Conservation (phyloP, 1,284 basidiomycete genomes). For the Leccinum fallax region DNA sequence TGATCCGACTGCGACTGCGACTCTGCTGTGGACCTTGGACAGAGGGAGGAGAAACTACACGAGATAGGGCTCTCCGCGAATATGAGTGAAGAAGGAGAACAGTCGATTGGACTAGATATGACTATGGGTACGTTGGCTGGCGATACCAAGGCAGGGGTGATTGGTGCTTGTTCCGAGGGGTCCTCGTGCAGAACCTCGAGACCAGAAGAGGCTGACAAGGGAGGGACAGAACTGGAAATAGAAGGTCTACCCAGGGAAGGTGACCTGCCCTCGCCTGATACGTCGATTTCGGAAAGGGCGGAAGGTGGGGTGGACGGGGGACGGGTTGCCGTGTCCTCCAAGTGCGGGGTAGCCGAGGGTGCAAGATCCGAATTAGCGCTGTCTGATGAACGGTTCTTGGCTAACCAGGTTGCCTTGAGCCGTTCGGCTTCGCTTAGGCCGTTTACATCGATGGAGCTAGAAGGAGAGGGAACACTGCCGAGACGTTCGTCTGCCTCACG, state of each 20-base stretch:
- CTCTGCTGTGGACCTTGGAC: constrained; percentile 19
- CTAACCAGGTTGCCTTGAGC: constrained; percentile 53
- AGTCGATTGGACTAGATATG: constrained; percentile 17
- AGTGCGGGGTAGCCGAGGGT: background rate
- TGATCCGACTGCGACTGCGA: constrained; percentile 21
- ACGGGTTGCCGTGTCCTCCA: background rate
- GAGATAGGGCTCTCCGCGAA: constrained; percentile 31
- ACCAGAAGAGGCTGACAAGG: constrained; percentile 26
- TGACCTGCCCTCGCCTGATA: constrained; percentile 14
- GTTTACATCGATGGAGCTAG: background rate
- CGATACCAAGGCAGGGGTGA: constrained; percentile 8
- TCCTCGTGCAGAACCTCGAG: constrained; percentile 37
- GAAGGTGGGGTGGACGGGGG: constrained; percentile 2
- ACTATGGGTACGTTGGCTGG: constrained; percentile 15
- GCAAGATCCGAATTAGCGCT: constrained; percentile 18
- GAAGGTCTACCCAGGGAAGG: constrained; percentile 23
- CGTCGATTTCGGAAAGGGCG: constrained; percentile 3
- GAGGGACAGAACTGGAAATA: constrained; percentile 23
- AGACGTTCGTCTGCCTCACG: constrained; percentile 45
- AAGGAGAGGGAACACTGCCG: constrained; percentile 31
- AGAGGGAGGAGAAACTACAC: constrained; percentile 14
- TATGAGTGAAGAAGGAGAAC: background rate
- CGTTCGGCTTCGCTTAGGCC: constrained; percentile 45
- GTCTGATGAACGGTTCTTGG: constrained; percentile 35
- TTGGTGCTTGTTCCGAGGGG: constrained; percentile 23